Base-by-base conservation (phyloP, 208 protist species). In the Blastocrithidia nonstop region DNA sequence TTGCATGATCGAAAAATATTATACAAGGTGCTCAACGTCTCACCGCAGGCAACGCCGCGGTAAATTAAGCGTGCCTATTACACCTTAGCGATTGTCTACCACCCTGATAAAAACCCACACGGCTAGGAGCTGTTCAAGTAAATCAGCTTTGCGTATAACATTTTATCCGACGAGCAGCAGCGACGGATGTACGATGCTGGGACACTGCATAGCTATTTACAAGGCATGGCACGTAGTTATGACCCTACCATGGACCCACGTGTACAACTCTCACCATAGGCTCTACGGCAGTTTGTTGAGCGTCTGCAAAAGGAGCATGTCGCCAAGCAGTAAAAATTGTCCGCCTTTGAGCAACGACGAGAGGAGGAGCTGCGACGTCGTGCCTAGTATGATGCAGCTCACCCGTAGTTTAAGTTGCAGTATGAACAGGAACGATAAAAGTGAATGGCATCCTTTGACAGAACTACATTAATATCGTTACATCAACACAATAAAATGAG, bases 71-170 rank as follows among this genome's bases (percentile, higher is more conserved):
- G 66, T 41, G 80, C 83, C 6, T 95, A 95, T 54, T 76, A 82
- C 49, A 78, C 74, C 40, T 55, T 88, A 6, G 82, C 84, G 1
- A 66, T 95, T 16, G 7, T 87, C 32, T 93, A 89, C 45, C 87
- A 95, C 62, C 87, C 87, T 0, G 87, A 95, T 41, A 91, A 92
- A 50, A 92, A 95, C 42, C 71, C 71, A 1, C 61, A 73, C 26
- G 82, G 82, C 42, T 66, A 40, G 7, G 72, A 83, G 24, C 46
- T 82, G 5, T 91, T 91, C 53, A 91, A 88, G 52, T 77, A 91
- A 50, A 58, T 91, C 17, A 76, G 68, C 42, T 91, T 91, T 38
- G 82, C 82, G 3, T 44, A 91, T 55, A 66, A 66, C 50, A 83
- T 91, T 40, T 61, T 91, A 6, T 87, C 76, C 29, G 77, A 91